Conservation (phyloP, 768 basidiomycete genomes). For the Candolleomyces aberdarensis region DNA sequence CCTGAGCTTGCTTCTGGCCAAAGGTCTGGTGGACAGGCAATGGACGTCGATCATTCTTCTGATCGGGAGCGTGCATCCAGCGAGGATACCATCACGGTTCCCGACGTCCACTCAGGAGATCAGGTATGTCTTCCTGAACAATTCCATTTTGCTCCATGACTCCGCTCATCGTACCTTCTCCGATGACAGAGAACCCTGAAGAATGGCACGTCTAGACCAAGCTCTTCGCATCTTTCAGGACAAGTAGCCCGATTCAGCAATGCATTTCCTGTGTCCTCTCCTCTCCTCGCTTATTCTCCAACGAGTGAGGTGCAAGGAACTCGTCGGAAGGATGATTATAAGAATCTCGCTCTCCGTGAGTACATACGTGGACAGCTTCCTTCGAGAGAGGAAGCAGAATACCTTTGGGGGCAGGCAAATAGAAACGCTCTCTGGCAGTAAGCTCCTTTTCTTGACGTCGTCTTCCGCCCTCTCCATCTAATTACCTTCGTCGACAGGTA, state of each 20-base stretch:
- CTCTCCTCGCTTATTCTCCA: neutral
- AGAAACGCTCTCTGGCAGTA: slow-evolving; percentile 66
- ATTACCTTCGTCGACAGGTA: slow-evolving; percentile 34
- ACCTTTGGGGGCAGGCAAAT: slow-evolving; percentile 60
- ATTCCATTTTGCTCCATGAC: neutral
- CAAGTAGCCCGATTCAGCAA: slow-evolving; percentile 5
- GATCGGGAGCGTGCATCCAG: slow-evolving; percentile 23
- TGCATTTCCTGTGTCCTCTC: slow-evolving; percentile 4
- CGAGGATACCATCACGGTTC: slow-evolving; percentile 26
- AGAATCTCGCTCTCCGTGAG: slow-evolving; percentile 51
- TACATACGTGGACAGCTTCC: slow-evolving; percentile 58
- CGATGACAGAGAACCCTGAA: slow-evolving; percentile 3
- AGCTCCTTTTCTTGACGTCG: slow-evolving; percentile 23
- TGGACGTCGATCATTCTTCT: slow-evolving; percentile 8
- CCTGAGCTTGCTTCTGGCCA: neutral
- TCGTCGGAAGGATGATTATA: slow-evolving; percentile 33
- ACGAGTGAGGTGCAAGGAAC: slow-evolving; percentile 1
- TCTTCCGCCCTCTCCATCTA: slow-evolving; percentile 1
- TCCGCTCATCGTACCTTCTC: neutral
- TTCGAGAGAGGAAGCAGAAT: slow-evolving; percentile 50
- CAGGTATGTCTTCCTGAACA: slow-evolving; percentile 9
- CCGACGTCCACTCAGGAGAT: slow-evolving; percentile 10
- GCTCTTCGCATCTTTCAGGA: neutral
- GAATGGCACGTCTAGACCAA: neutral
- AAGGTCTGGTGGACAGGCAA: neutral